Conservation (phyloP, 2,329 filamentous ascomycete genomes). For the Fusarium tuaranense region DNA sequence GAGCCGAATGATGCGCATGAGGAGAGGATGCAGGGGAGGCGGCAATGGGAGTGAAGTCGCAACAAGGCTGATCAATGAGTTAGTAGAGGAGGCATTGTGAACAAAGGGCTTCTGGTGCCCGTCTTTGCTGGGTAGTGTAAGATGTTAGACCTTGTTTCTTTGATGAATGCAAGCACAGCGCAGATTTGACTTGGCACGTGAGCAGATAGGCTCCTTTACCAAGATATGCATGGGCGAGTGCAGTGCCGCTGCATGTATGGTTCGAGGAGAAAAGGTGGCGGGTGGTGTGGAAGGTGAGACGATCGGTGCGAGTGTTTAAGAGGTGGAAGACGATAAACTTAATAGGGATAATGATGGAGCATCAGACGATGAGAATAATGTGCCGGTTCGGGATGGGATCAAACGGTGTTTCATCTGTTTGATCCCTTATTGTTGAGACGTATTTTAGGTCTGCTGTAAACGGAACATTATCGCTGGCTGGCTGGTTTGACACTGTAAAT, state of each 20-base stretch:
- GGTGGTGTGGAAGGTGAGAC: not conserved
- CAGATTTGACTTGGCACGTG: slow-evolving; percentile 1
- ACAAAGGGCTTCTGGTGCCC: not conserved
- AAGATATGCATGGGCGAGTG: not conserved
- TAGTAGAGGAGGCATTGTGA: not conserved
- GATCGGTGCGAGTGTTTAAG: not conserved
- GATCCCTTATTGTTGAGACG: not conserved
- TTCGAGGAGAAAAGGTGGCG: not conserved
- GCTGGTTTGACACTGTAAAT: not conserved
- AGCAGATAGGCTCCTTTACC: not conserved
- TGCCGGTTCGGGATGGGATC: not conserved
- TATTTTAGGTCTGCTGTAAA: not conserved
- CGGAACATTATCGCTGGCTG: not conserved
- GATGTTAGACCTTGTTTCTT: not conserved
- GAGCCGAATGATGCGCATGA: not conserved
- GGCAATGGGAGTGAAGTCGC: not conserved
- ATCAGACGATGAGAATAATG: not conserved
- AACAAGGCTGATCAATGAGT: not conserved
- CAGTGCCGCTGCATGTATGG: not conserved
- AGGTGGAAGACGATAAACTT: not conserved
- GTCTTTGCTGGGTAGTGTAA: not conserved
- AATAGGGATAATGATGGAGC: not conserved
- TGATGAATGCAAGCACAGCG: not conserved
- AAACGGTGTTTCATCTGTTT: not conserved
- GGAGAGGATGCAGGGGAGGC: not conserved